Evolutionary conservation across 441 rosid species (phyloP), one percentile per base, ranked within the genome.

Genomic region (Populus hybrid): DNA sequence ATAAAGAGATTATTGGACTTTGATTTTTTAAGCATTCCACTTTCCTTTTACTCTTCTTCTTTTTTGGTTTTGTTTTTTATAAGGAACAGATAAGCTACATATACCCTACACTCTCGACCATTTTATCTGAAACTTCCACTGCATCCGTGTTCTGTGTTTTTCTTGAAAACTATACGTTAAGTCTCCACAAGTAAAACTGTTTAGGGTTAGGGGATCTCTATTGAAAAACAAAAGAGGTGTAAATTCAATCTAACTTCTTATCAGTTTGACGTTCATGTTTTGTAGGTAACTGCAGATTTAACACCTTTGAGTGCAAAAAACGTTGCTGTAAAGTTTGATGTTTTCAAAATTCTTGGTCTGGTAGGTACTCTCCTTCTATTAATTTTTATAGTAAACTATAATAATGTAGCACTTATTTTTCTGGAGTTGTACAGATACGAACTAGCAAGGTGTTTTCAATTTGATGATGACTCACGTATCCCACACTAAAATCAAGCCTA

Each of bases 241-340:
- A 0, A 64, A 64, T 64, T 64, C 24, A 64, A 2, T 64, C 26
- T n/a, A 63, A 8, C 10, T 21, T 18, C 14, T 40, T 73, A 26
- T 59, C 70, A 78, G 73, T 61, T 67, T 75, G 71, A 71, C 23
- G 5, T 64, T 69, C 11, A 73, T 80, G 66, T 78, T 77, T 67
- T 77, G 35, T 80, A 95, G 98, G 97, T 92, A 64, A 95, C 97
- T 20, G 99, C 96, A 78, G 92, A 93, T 81, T 83, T 95, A 57
- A 93, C 85, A 26, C 99, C 98, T 53, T 80, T 95, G 78, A 92
- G 85, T 84, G 71, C 91, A 3, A 90, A 78, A 78, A 93, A 90
- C 81, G 97, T 90, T 24, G 96, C 97, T 65, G 98, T 95, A 61
- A 86, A 93, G 73, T 92, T 95, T 61, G 93, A 92, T 79, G 71